Percentiles rank a stretch among this genome's conserved stretches.
phyloP scores from a whole-genome alignment of 2,329 filamentous ascomycete species.

The Arachnomyces sp. region DNA sequence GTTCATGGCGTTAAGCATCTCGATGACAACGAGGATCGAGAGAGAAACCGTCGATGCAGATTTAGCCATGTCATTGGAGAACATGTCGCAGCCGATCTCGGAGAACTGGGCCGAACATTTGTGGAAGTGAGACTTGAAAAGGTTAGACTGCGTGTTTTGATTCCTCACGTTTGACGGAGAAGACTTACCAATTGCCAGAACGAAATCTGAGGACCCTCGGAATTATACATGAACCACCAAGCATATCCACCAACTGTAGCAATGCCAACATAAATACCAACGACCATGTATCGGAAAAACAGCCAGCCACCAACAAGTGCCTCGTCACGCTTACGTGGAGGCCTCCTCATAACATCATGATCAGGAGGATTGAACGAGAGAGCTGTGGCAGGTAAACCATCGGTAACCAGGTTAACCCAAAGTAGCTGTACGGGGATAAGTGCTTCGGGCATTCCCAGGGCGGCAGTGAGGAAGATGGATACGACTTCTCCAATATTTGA shows the following conservation, averaged over 20 bases:
- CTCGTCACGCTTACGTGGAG: constrained; percentile 87
- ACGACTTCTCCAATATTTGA: constrained; percentile 99
- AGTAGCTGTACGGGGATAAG: constrained; percentile 94
- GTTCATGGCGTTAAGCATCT: constrained; percentile 99
- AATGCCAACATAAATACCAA: constrained; percentile 87
- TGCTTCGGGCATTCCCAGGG: constrained; percentile 94
- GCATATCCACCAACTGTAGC: constrained; percentile 95
- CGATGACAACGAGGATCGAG: constrained; percentile 87
- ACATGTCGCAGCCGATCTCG: constrained; percentile 88
- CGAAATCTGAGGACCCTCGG: constrained; percentile 78
- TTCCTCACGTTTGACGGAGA: constrained; percentile 3
- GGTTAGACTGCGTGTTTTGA: constrained; percentile 1
- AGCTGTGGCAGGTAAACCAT: constrained; percentile 91
- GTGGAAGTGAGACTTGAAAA: constrained; percentile 69
- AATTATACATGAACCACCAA: constrained; percentile 99
- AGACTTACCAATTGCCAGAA: constrained; percentile 69
- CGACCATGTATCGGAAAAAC: constrained; percentile 95
- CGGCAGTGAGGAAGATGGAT: constrained; percentile 95
- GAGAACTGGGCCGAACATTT: constrained; percentile 79
- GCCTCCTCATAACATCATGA: constrained; percentile 92
- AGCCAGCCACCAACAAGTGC: constrained; percentile 89
- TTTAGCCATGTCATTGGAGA: constrained; percentile 75
- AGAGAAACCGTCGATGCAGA: constrained; percentile 88
- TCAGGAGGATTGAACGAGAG: constrained; percentile 98
- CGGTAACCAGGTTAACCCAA: constrained; percentile 98